Base-by-base conservation (phyloP, 805 yeast genomes). In the Saccharomycopsis amapae region DNA sequence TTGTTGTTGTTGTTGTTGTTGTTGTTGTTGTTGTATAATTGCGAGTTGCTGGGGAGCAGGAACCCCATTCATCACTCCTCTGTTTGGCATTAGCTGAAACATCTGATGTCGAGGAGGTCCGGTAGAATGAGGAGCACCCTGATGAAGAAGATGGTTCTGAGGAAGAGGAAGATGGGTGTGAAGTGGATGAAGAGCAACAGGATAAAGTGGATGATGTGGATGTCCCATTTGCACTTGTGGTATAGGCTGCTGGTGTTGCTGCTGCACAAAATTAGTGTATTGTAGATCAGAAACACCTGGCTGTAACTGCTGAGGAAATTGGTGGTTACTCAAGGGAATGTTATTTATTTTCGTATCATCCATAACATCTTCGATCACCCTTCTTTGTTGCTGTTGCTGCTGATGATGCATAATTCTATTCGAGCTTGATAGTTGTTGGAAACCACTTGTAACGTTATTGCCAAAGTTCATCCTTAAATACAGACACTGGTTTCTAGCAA, bases 11-110 rank as follows among this genome's bases (percentile, higher is more conserved):
- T 51, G 55, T 15, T 39, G 46, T 24, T 26, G 38, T 41, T 44
- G 53, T 47, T 45, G 58, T 41, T 53, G 60, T 33, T 54, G 62
- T 42, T 54, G 50, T 5, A 15, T 45, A 24, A 37, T 48, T 15
- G 42, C 47, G 33, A 46, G 49, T 5, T 45, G 42, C 38, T 50
- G 35, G 42, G 42, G 45, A 38, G 39, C 13, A 35, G 9, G 7
- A 17, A 9, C 7, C 9, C 23, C 23, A 18, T 18, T 34, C 10
- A 34, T 5, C 5, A 9, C 24, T 5, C 7, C 19, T 34, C 23
- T 34, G 13, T 34, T 34, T 7, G n/a, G n/a, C 22, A 34, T 18
- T 5, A 34, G 24, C 13, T 34, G 37, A 18, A 7, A 34, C 37
- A 34, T 34, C 19, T 34, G 37, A 6, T 31, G 35, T 4, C 24